Evolutionary conservation across 2,329 filamentous ascomycete genomes (phyloP).

Genomic region (Bipolaris oryzae): DNA sequence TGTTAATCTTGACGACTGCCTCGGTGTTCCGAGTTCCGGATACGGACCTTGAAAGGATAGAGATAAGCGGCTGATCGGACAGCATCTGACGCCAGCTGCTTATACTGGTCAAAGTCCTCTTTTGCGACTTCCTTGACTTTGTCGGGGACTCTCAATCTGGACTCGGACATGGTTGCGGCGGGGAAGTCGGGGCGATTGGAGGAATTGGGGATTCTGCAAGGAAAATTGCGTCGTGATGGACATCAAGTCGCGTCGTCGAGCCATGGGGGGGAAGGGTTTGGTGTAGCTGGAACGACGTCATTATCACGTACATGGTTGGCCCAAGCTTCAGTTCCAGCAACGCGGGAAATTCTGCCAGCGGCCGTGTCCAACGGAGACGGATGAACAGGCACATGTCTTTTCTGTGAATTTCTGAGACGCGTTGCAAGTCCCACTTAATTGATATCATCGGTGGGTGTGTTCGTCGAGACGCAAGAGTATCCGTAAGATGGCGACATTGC

Average conservation of each 20-base stretch:
- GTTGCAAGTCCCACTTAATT: background rate
- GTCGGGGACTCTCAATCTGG: constrained; percentile 48
- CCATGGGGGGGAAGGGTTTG: constrained; percentile 11
- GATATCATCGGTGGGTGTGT: background rate
- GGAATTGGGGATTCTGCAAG: constrained; percentile 9
- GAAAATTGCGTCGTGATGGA: constrained; percentile 15
- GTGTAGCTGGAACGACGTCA: constrained; percentile 17
- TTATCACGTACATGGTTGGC: constrained; percentile 9
- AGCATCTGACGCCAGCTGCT: constrained; percentile 68
- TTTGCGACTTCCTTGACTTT: constrained; percentile 63
- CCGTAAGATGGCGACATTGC: background rate
- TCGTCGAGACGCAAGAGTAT: background rate
- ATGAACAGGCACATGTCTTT: background rate
- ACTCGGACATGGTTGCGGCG: constrained; percentile 21
- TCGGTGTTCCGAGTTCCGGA: background rate
- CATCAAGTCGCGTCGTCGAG: background rate
- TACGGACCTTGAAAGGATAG: constrained; percentile 75
- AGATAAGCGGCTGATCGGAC: constrained; percentile 78
- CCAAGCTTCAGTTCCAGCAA: constrained; percentile 8
- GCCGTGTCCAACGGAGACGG: background rate
- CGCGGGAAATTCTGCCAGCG: background rate
- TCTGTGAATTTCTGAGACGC: background rate
- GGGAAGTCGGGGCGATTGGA: constrained; percentile 9
- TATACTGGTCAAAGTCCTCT: constrained; percentile 74
- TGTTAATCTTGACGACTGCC: constrained; percentile 5